Base-by-base conservation (phyloP, 1,284 basidiomycete species). In the Takashimella koratensis region DNA sequence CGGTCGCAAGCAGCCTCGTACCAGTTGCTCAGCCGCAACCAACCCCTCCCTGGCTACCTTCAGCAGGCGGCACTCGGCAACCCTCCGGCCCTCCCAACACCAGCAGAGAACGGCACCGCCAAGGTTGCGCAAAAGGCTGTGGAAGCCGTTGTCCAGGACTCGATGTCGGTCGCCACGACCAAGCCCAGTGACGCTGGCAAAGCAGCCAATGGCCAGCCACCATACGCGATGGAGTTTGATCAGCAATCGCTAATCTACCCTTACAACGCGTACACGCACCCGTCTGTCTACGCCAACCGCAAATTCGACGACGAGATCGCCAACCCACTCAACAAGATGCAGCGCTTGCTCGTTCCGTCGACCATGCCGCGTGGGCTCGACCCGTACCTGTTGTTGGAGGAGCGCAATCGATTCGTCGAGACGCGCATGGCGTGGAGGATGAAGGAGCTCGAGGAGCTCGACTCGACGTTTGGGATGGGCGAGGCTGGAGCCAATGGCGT, bases 321-420 rank as follows among this genome's bases (percentile, higher is more conserved):
- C 22, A 67, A 73, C 49, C 75, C 73, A 11, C 62, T 70, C 47
- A 71, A 64, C 59, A 74, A 71, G 59, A 61, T 74, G 53, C 90
- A 94, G 71, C 82, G 87, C 4, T 82, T 92, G 36, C 79, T 96
- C 45, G 81, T 97, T 39, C 93, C 94, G 5, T 90, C 89, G 12
- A 78, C 97, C 59, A 88, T 92, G 82, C 96, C 96, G 0, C 78
- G 81, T n/a, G 95, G 96, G 16, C 84, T 98, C 25, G 95, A 99
- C 71, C 89, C 93, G 1, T 87, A 93, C 60, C 84, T 92, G 57
- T 80, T 98, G 58, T 81, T 95, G 67, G 86, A 90, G 59, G 95
- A 98, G 76, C 85, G 95, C 24, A 91, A 97, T 65, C 83, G 88
- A 6, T 95, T 86, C 71, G 85, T 98, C 52, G 88, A 96, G 66